Conservation (phyloP, 192 early-diverging fungal species). For the Backusella parvicylindrica region DNA sequence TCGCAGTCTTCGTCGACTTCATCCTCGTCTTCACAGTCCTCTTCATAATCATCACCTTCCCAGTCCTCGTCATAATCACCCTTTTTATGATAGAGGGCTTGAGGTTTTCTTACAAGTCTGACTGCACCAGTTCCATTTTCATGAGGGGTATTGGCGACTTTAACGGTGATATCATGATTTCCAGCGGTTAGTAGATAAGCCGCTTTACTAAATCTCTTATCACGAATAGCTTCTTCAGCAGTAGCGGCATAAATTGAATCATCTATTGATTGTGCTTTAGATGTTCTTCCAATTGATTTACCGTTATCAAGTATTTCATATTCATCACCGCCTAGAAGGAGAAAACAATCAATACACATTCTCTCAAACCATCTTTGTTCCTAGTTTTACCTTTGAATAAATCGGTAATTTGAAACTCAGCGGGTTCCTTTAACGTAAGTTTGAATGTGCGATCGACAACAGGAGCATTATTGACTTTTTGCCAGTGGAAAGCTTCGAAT, state of each 20-base stretch:
- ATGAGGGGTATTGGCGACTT: not conserved
- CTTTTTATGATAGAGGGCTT: not conserved
- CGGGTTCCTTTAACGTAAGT: not conserved
- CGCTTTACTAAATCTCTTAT: conserved; percentile 2
- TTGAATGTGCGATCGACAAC: conserved; percentile 4
- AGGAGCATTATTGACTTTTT: not conserved
- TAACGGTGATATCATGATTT: conserved; percentile 4
- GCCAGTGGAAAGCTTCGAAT: conserved; percentile 14
- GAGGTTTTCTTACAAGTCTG: not conserved
- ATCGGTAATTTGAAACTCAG: not conserved
- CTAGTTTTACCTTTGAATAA: not conserved
- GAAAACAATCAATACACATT: not conserved
- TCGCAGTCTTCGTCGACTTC: not conserved
- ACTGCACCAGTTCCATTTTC: conserved; percentile 3
- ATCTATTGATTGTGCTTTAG: not conserved
- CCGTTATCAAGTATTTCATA: conserved; percentile 8
- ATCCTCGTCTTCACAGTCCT: not conserved
- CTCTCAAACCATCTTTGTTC: not conserved
- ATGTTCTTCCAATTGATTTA: not conserved
- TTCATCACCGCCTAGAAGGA: not conserved
- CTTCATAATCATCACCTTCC: not conserved
- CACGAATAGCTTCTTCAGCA: not conserved
- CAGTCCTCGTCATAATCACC: not conserved
- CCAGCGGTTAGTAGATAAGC: not conserved
- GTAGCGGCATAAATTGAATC: not conserved